phyloP scores from a whole-genome alignment of 1,139 yeast species.

The Lodderomyces beijingensis region DNA sequence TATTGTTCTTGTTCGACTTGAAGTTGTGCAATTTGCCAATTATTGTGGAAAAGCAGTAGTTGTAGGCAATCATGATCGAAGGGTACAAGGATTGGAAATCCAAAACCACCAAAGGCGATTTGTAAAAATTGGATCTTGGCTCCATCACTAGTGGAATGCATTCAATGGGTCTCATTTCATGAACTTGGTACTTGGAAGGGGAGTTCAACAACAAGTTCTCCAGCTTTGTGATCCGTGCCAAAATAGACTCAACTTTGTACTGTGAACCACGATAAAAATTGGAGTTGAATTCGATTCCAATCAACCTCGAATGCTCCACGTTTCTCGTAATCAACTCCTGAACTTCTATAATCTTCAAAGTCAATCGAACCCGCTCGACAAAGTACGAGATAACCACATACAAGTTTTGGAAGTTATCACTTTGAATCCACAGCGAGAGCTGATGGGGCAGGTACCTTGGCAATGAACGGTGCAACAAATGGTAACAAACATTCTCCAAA shows the following conservation, averaged over 20 bases:
- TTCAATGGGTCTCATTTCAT: conserved; percentile 80
- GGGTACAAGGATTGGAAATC: conserved; percentile 96
- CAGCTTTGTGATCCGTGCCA: conserved; percentile 67
- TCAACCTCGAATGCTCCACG: conserved; percentile 77
- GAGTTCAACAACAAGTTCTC: conserved; percentile 73
- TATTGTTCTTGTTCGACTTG: conserved; percentile 30
- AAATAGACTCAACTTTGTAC: conserved; percentile 82
- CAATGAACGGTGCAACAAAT: conserved; percentile 59
- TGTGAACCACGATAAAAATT: conserved; percentile 90
- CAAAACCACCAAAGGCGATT: conserved; percentile 81
- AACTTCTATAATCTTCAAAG: conserved; percentile 47
- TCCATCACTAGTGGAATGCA: conserved; percentile 90
- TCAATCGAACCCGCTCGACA: conserved; percentile 43
- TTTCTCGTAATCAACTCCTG: conserved; percentile 69
- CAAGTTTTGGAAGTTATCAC: conserved; percentile 21
- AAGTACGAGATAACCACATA: conserved; percentile 49
- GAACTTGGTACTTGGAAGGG: conserved; percentile 79
- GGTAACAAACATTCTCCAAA: conserved; percentile 70
- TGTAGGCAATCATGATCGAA: conserved; percentile 85
- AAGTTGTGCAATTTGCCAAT: conserved; percentile 64
- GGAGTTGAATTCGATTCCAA: conserved; percentile 88
- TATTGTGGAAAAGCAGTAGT: conserved; percentile 86
- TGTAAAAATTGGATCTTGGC: conserved; percentile 79
- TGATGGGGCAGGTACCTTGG: conserved; percentile 57
- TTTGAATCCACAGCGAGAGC: conserved; percentile 48